Conservation (phyloP, 352 stramenopile genomes). For the Phytophthora ramorum region DNA sequence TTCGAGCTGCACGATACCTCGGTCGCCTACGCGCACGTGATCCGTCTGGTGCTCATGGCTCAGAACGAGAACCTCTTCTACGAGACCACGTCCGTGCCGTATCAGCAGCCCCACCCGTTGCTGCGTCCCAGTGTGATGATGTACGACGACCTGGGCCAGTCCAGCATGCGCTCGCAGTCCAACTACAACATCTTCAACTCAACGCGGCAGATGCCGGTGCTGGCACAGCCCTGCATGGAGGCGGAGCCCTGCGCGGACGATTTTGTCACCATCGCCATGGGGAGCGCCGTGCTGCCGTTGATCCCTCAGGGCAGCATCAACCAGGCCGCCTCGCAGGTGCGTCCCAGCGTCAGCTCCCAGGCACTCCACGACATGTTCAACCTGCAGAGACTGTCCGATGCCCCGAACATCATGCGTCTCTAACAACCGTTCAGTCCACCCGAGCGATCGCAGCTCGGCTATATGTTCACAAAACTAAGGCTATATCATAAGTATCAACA, state of each 20-base stretch:
- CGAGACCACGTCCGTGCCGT: conserved; percentile 2
- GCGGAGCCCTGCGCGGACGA: conserved; percentile 10
- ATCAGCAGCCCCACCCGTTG: conserved; percentile 25
- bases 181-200: conserved; percentile 41
- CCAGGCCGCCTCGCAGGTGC: neutral
- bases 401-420: conserved; percentile 14
- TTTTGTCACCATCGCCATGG: conserved; percentile 16
- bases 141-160: conserved; percentile 25
- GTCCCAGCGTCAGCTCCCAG: conserved; percentile 26
- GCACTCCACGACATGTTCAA: conserved; percentile 39
- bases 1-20: conserved; percentile 46
- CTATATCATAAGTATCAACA: conserved; percentile 3
- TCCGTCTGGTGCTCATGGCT: conserved; percentile 44
- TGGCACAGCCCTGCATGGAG: conserved; percentile 13
- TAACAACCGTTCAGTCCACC: conserved; percentile 3
- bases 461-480: conserved; percentile 1
- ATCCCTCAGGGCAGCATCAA: conserved; percentile 4
- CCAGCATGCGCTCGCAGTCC: conserved; percentile 33
- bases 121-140: conserved; percentile 29
- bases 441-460: conserved; percentile 8
- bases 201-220: conserved; percentile 10
- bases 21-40: conserved; percentile 53
- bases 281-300: conserved; percentile 12
- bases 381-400: conserved; percentile 16
- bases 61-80: conserved; percentile 23